Conservation (phyloP, 805 yeast genomes). For the Kluyveromyces aestuarii region DNA sequence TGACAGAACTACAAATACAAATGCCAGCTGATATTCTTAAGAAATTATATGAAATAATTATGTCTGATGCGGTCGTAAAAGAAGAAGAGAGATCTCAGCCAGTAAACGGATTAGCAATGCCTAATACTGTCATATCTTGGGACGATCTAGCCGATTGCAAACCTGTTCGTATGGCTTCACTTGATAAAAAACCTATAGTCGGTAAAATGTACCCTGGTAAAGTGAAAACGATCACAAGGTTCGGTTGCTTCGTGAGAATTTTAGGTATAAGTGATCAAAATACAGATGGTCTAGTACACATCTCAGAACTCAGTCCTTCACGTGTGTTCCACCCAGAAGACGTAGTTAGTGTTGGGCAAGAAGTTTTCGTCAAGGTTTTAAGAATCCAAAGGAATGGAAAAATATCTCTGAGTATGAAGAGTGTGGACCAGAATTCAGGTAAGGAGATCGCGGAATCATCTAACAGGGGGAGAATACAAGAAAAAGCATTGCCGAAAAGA, state of each 20-base stretch:
- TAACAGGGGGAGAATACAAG: slow-evolving; percentile 9
- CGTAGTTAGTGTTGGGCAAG: slow-evolving; percentile 44
- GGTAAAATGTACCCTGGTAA: slow-evolving; percentile 51
- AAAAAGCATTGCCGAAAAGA: slow-evolving; percentile 21
- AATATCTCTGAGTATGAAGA: slow-evolving; percentile 58
- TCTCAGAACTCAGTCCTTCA: slow-evolving; percentile 49
- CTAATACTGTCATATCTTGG: slow-evolving; percentile 14
- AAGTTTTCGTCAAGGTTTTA: slow-evolving; percentile 54
- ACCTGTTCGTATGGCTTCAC: slow-evolving; percentile 7
- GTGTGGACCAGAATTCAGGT: slow-evolving; percentile 66
- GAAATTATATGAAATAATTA: slow-evolving; percentile 6
- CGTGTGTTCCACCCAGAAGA: slow-evolving; percentile 53
- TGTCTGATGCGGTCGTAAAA: neutral
- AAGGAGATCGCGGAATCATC: slow-evolving; percentile 16
- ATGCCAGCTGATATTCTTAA: slow-evolving; percentile 5
- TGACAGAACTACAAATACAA: slow-evolving; percentile 20
- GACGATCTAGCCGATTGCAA: slow-evolving; percentile 8
- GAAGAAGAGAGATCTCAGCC: slow-evolving; percentile 5
- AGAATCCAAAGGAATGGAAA: slow-evolving; percentile 36
- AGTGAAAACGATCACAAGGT: slow-evolving; percentile 50
- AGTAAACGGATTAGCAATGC: slow-evolving; percentile 4
- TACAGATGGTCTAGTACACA: slow-evolving; percentile 63
- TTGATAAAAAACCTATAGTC: slow-evolving; percentile 28
- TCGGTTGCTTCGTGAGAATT: slow-evolving; percentile 72
- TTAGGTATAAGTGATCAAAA: slow-evolving; percentile 26